A percentile compares a stretch with the other conserved stretches of the same genome.
phyloP scores from a whole-genome alignment of 1,284 basidiomycete genomes.

The Papiliotrema laurentii region DNA sequence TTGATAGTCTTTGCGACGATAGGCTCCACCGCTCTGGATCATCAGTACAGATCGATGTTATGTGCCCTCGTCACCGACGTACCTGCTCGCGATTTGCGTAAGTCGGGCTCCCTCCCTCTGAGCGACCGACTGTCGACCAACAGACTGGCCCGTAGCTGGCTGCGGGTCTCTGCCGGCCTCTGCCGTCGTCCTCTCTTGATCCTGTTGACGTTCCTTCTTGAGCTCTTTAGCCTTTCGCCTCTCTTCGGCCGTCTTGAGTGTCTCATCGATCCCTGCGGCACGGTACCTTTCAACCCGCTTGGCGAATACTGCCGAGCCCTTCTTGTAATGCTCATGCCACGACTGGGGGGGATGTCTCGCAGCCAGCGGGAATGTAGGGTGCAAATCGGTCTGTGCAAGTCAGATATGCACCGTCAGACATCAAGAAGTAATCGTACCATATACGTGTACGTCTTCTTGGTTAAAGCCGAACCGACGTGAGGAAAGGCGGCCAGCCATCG shows the following conservation, averaged over 20 bases:
- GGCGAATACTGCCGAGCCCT: slow-evolving; percentile 19
- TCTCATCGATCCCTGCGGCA: slow-evolving; percentile 16
- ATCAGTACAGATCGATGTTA: background rate
- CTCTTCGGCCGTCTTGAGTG: slow-evolving; percentile 29
- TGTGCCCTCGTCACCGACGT: background rate
- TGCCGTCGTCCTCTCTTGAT: background rate
- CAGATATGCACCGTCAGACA: background rate
- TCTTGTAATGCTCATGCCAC: slow-evolving; percentile 45
- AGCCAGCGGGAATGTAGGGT: slow-evolving; percentile 19
- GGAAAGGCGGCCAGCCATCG: slow-evolving; percentile 34
- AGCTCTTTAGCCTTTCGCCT: slow-evolving; percentile 11
- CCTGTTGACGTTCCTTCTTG: background rate
- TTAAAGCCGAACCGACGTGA: slow-evolving; percentile 25
- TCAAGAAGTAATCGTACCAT: slow-evolving; percentile 17
- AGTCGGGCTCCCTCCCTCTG: background rate
- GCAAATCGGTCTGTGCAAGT: background rate
- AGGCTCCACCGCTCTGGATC: background rate
- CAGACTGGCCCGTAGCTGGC: background rate
- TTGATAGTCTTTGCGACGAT: too few relatives aligned
- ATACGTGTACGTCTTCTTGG: slow-evolving; percentile 33
- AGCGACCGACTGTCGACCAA: background rate
- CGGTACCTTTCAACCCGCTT: slow-evolving; percentile 18
- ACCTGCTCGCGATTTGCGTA: background rate
- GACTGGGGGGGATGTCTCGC: slow-evolving; percentile 33
- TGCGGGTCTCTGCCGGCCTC: background rate